Evolutionary conservation across 2,329 filamentous ascomycete genomes (phyloP), one percentile per base, ranked within the genome.

Genomic region (Colletotrichum graminicola): DNA sequence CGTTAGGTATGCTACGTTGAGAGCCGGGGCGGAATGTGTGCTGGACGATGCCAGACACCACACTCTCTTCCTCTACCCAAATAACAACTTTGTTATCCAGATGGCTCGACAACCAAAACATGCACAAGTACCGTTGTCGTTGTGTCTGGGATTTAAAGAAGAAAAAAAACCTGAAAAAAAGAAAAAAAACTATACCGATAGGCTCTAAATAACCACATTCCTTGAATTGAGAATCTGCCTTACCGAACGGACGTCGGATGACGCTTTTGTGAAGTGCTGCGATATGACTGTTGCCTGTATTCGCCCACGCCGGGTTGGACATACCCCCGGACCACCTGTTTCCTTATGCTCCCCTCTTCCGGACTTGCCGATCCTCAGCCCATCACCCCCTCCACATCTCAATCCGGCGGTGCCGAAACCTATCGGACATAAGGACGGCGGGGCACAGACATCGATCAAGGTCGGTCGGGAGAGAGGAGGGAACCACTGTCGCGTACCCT

Each of bases 181-280:
- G 12, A 39, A 26, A 34, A n/a, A 11, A n/a, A 29, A n/a, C 23
- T 63, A 49, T 55, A 34, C 29, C 49, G 36, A 63, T 55, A 63
- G 49, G 34, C 49, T 43, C 6, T 3, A 43, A 55, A 54, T 41
- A 43, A 36, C n/a, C 49, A 63, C 61, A 63, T 32, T 63, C 61
- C 36, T 63, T 63, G 34, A 63, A 62, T 41, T 29, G 60, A 45
- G n/a, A 59, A 16, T 52, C 36, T 23, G 12, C 32, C 43, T 34
- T 32, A n/a, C 32, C 45, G 34, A 39, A 32, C 36, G 16, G 5
- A 26, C n/a, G n/a, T 26, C 18, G 34, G 12, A 23, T 11, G 14
- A 41, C 3, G 6, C 12, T 5, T 29, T 5, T 16, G 34, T 18
- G 54, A 57, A 16, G n/a, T 26, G 6, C n/a, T 36, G 54, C 23